Percentiles rank a stretch among this genome's conserved stretches.
Evolutionary conservation across 2,329 filamentous ascomycete species (phyloP).

Genomic region (Esteya vermicola): DNA sequence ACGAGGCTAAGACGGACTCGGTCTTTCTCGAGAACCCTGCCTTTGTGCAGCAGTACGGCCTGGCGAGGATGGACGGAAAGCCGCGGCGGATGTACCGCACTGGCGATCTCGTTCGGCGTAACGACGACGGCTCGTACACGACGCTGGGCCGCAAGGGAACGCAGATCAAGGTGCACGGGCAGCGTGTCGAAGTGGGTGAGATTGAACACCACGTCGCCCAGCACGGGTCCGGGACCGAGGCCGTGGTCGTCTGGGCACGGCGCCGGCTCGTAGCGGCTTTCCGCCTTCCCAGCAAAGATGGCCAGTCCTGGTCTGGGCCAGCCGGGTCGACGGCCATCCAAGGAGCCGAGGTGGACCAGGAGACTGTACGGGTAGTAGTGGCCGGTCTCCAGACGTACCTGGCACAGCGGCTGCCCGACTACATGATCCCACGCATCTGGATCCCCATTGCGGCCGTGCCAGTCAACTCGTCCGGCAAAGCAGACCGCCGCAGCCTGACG

Average conservation of each 20-base stretch:
- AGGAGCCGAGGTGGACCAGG: constrained; percentile 31
- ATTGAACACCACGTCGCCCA: constrained; percentile 24
- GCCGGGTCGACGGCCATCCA: no score
- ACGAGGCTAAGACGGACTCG: constrained; percentile 11
- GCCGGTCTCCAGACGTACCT: constrained; percentile 23
- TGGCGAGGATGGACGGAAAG: no score
- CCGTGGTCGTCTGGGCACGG: constrained; percentile 37
- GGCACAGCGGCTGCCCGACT: constrained; percentile 20
- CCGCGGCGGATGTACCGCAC: constrained; percentile 16
- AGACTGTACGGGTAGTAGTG: constrained; percentile 15
- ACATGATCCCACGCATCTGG: constrained; percentile 32
- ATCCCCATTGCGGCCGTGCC: constrained; percentile 34
- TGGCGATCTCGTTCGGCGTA: constrained; percentile 33
- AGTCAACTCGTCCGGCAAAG: constrained; percentile 33
- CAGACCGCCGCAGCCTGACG: constrained; percentile 33
- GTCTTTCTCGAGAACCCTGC: not conserved
- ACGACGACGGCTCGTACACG: constrained; percentile 31
- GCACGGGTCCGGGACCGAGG: constrained; percentile 18
- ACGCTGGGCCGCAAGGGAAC: constrained; percentile 30
- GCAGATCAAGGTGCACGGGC: constrained; percentile 24
- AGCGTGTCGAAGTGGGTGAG: constrained; percentile 24
- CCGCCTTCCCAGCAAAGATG: no score
- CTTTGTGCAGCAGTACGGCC: not conserved
- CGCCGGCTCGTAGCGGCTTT: no score
- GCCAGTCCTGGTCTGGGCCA: no score